phyloP scores from a whole-genome alignment of 1,284 basidiomycete species.

The Mycena sp. region DNA sequence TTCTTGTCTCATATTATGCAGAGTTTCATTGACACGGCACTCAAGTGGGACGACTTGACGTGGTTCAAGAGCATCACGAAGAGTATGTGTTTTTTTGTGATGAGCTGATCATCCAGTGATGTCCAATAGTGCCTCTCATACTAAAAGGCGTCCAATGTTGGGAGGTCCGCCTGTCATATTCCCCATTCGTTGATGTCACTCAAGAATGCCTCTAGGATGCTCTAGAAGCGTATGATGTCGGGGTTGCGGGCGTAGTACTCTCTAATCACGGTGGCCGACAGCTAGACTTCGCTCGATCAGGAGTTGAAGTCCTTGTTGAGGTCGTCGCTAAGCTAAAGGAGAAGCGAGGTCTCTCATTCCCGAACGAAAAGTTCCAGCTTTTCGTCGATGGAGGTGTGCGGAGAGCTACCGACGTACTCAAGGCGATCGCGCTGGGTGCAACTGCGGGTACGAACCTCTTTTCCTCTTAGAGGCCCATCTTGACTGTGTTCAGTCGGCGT shows the following conservation, averaged over 20 bases:
- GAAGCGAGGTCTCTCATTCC: conserved; percentile 70
- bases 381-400: conserved; percentile 95
- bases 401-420: conserved; percentile 91
- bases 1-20: conserved; percentile 42
- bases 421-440: conserved; percentile 92
- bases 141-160: conserved; percentile 94
- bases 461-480: not conserved
- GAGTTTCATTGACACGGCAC: conserved; percentile 93
- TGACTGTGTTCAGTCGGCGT: conserved; percentile 63
- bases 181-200: not conserved
- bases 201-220: conserved; percentile 67
- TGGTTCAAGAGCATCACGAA: conserved; percentile 93
- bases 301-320: conserved; percentile 90
- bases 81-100: conserved; percentile 66
- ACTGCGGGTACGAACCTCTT: conserved; percentile 70
- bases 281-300: conserved; percentile 91
- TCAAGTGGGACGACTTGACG: conserved; percentile 87
- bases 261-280: conserved; percentile 95
- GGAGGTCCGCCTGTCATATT: conserved; percentile 62
- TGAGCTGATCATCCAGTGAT: too few species aligned
- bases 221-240: conserved; percentile 86
- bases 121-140: conserved; percentile 83
- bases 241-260: conserved; percentile 86
- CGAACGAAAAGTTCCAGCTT: conserved; percentile 82
- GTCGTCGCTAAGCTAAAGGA: conserved; percentile 81